Evolutionary conservation across 306 rosid genomes (phyloP).

Genomic region (Fragaria ananassa): DNA sequence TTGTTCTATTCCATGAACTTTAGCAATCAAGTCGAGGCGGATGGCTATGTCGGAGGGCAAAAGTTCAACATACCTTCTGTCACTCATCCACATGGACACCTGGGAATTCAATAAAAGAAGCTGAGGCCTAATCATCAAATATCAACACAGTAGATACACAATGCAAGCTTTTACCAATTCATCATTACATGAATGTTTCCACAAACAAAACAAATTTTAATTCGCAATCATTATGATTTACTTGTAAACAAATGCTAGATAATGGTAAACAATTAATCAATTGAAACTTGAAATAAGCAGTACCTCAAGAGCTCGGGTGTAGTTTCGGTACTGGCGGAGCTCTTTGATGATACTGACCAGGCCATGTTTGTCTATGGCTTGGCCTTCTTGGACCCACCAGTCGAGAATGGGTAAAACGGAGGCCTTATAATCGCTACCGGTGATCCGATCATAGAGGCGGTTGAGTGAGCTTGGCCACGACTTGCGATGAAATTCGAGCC

Average conservation of each 20-base stretch:
- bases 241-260: too few species aligned
- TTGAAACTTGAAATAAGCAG: too few species aligned
- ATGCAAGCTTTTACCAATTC: too few species aligned
- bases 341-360: conserved; percentile 3
- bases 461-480: too few species aligned
- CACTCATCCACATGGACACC: conserved; percentile 26
- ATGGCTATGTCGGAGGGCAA: not conserved
- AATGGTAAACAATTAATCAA: too few species aligned
- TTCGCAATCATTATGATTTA: too few species aligned
- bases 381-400: conserved; percentile 18
- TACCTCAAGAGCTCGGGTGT: conserved; percentile 25
- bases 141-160: too few species aligned
- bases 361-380: not conserved
- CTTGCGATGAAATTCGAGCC: not conserved
- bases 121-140: too few species aligned
- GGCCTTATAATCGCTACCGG: not conserved
- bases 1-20: conserved; percentile 30
- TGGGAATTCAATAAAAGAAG: conserved; percentile 3
- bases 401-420: conserved; percentile 18
- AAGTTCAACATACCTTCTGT: conserved; percentile 16
- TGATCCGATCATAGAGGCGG: conserved; percentile 10
- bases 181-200: too few species aligned
- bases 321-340: conserved; percentile 7
- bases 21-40: conserved; percentile 27
- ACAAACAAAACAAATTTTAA: too few species aligned